Evolutionary conservation across 1,284 basidiomycete genomes (phyloP), one percentile per base, ranked within the genome.

Genomic region (Bjerkandera adusta): DNA sequence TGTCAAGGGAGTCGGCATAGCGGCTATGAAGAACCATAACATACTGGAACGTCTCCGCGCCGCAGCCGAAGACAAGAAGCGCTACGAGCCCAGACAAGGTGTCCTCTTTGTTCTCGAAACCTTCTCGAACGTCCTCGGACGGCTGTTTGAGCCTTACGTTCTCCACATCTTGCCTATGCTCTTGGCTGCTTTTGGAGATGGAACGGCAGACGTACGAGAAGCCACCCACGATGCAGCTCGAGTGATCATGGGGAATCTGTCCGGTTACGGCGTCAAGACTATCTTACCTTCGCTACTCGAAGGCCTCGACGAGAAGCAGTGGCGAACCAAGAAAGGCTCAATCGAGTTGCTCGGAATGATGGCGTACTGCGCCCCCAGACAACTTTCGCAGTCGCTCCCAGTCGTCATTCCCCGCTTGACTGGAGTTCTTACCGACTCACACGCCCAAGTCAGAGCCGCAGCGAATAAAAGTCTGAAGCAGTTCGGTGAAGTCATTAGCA

Each of bases 261-360:
- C 92, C 7, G 94, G 92, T 44, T 92, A 95, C 64, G 94, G 93
- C 36, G 89, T 99, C 65, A 99, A 99, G 70, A 79, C 94, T 43
- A 94, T 99, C 52, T 72, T 99, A 5, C 97, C 97, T 0, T 88
- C 89, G 1, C 68, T 99, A 6, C 76, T 99, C 4, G 86, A 85
- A 27, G 96, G 94, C 27, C 73, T 99, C 38, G 95, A 98, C 57
- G 97, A 99, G 66, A 98, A 97, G 66, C 97, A 99, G 65, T 99
- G 97, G 97, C 79, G 96, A 22, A 93, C 95, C 1, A 99, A 99
- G 75, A 98, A 98, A 71, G 97, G 79, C 1, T 96, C 94, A 3
- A 97, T 99, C 55, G 97, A 99, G 65, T 71, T 99, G n/a, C 75
- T 99, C 46, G 97, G 97, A 29, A 90, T 95, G 73, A 99, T 99